phyloP scores from a whole-genome alignment of 352 stramenopile genomes.

The Nothophytophthora sp. region DNA sequence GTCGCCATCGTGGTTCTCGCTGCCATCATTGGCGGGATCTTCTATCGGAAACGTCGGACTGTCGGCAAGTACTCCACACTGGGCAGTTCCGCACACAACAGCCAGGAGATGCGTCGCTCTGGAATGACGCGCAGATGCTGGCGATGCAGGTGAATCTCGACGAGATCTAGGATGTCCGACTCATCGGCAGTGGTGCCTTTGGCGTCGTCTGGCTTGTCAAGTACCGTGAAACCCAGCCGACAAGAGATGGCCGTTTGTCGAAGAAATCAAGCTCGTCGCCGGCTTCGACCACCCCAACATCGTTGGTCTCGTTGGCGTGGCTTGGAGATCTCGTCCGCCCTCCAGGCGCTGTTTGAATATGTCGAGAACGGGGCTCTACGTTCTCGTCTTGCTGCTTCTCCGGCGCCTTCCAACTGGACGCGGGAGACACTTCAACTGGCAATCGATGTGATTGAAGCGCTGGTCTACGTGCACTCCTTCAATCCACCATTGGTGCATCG shows the following conservation, averaged over 20 bases:
- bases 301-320: constrained; percentile 26
- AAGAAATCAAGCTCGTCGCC: constrained; percentile 36
- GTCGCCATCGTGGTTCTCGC: too few relatives aligned
- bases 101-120: constrained; percentile 3
- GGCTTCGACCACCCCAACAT: constrained; percentile 30
- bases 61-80: background rate
- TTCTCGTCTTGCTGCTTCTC: constrained; percentile 9
- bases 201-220: constrained; percentile 23
- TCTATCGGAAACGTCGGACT: constrained; percentile 10
- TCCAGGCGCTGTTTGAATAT: constrained; percentile 31
- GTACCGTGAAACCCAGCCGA: constrained; percentile 15
- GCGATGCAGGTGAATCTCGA: constrained; percentile 14
- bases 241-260: constrained; percentile 29
- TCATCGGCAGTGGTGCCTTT: constrained; percentile 22
- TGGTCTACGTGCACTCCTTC: constrained; percentile 48
- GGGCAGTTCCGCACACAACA: constrained; percentile 4
- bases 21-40: background rate
- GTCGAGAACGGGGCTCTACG: constrained; percentile 25
- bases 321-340: constrained; percentile 26
- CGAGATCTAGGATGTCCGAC: constrained; percentile 20
- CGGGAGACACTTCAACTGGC: constrained; percentile 35
- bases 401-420: constrained; percentile 9
- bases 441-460: constrained; percentile 43
- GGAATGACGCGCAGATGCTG: constrained; percentile 21
- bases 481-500: constrained; percentile 29